Conservation (phyloP, 495 filamentous ascomycete species). For the Hypoxylon crocopeplum region DNA sequence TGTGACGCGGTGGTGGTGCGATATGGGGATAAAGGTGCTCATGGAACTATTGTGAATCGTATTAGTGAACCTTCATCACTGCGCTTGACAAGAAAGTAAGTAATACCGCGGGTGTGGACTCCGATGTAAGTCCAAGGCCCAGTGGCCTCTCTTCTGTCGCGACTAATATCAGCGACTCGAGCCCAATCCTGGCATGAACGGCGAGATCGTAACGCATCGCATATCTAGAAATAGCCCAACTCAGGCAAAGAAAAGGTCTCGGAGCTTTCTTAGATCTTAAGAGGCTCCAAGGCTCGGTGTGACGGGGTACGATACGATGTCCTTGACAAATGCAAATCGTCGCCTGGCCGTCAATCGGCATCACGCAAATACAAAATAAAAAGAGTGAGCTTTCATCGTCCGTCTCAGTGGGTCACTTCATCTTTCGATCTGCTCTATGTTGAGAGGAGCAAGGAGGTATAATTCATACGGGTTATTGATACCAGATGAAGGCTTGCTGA, state of each 20-base stretch:
- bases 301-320: not conserved
- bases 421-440: slow-evolving; percentile 9
- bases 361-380: too few relatives aligned
- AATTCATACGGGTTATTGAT: slow-evolving; percentile 20
- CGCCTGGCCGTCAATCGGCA: not conserved
- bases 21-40: too few relatives aligned
- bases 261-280: not conserved
- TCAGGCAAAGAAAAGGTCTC: not conserved
- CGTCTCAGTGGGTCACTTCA: slow-evolving; percentile 9
- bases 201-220: not conserved
- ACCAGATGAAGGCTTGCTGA: not conserved
- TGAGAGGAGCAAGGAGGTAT: slow-evolving; percentile 9
- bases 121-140: too few relatives aligned
- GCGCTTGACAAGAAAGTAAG: too few relatives aligned
- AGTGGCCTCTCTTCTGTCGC: too few relatives aligned
- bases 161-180: not conserved
- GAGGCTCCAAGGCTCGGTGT: not conserved
- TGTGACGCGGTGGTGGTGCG: too few relatives aligned
- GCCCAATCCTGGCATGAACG: not conserved
- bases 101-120: too few relatives aligned
- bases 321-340: not conserved
- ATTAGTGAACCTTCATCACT: too few relatives aligned
- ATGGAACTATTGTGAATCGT: too few relatives aligned
- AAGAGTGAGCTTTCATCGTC: not conserved
- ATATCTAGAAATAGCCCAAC: not conserved